phyloP scores from a whole-genome alignment of 345 rosid genomes.

The Populus ilicifolia region DNA sequence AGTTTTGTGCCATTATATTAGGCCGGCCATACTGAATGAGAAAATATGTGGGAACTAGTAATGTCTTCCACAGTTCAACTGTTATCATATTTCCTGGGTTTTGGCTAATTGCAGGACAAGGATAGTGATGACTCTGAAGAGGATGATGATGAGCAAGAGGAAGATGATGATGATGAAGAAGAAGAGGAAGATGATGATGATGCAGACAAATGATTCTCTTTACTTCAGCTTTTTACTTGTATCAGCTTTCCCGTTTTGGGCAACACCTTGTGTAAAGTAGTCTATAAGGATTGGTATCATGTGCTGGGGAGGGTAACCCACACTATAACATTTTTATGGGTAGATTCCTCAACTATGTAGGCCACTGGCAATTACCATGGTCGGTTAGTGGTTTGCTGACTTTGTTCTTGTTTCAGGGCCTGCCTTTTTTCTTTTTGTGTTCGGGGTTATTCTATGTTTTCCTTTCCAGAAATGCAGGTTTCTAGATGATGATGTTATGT shows the following conservation, averaged over 20 bases:
- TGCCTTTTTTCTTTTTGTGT: background rate
- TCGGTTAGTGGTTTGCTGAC: slow-evolving; percentile 17
- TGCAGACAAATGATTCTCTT: slow-evolving; percentile 26
- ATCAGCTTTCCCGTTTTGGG: slow-evolving; percentile 11
- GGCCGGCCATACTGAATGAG: background rate
- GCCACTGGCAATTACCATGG: slow-evolving; percentile 18
- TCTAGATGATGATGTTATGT: slow-evolving; percentile 17
- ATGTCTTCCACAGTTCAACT: background rate
- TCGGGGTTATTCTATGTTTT: slow-evolving; percentile 12
- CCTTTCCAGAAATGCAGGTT: slow-evolving; percentile 10
- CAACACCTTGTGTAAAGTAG: slow-evolving; percentile 37
- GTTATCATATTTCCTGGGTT: slow-evolving; percentile 2
- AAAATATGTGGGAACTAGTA: background rate
- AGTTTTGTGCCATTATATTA: background rate
- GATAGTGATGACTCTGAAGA: slow-evolving; percentile 50
- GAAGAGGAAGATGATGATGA: slow-evolving; percentile 22
- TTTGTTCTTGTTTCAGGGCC: slow-evolving; percentile 11
- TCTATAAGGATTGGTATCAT: slow-evolving; percentile 25
- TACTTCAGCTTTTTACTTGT: background rate
- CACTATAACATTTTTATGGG: slow-evolving; percentile 12
- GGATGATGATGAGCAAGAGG: slow-evolving; percentile 46
- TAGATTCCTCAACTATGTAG: slow-evolving; percentile 22
- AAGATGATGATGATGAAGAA: slow-evolving; percentile 27
- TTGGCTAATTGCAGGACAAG: slow-evolving; percentile 39
- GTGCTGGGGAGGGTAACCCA: slow-evolving; percentile 22